phyloP scores from a whole-genome alignment of 352 stramenopile genomes.

The Stramenopiles sp. region DNA sequence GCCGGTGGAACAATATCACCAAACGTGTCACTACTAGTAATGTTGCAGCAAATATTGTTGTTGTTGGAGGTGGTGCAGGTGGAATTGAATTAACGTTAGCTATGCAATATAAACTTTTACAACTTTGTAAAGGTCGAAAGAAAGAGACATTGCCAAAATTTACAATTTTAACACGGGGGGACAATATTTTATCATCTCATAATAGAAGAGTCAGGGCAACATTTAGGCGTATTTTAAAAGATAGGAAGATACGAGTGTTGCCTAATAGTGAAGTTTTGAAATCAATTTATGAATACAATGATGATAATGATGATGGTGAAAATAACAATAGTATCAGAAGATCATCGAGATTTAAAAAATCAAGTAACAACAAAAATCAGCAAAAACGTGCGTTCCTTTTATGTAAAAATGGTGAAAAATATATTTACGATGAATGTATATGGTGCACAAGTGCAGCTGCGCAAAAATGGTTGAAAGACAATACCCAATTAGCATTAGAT shows the following conservation, averaged over 20 bases:
- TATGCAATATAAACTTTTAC: slow-evolving; percentile 26
- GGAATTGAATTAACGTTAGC: slow-evolving; percentile 32
- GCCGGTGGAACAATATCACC: slow-evolving; percentile 28
- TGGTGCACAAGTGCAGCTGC: slow-evolving; percentile 32
- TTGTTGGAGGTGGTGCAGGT: slow-evolving; percentile 35
- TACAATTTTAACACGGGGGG: slow-evolving; percentile 22
- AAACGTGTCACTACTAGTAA: slow-evolving; percentile 15
- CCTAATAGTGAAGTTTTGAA: slow-evolving; percentile 20
- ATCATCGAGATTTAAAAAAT: too few relatives aligned
- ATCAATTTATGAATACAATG: too few relatives aligned
- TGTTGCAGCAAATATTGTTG: slow-evolving; percentile 17
- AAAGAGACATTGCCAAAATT: slow-evolving; percentile 16
- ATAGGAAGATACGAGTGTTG: slow-evolving; percentile 24
- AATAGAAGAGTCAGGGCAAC: slow-evolving; percentile 22
- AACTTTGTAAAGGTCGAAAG: neutral
- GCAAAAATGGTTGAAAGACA: slow-evolving; percentile 21
- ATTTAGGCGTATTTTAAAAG: slow-evolving; percentile 27
- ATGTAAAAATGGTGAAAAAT: slow-evolving; percentile 7
- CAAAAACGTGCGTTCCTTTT: slow-evolving; percentile 6
- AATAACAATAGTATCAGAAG: too few relatives aligned
- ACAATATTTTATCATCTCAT: slow-evolving; percentile 22
- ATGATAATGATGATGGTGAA: too few relatives aligned
- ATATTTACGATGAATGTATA: slow-evolving; percentile 28
- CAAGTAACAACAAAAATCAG: too few relatives aligned
- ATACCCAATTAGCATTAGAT: slow-evolving; percentile 13